Evolutionary conservation across 352 stramenopile species (phyloP).

Genomic region (Thalassiosira hispida): DNA sequence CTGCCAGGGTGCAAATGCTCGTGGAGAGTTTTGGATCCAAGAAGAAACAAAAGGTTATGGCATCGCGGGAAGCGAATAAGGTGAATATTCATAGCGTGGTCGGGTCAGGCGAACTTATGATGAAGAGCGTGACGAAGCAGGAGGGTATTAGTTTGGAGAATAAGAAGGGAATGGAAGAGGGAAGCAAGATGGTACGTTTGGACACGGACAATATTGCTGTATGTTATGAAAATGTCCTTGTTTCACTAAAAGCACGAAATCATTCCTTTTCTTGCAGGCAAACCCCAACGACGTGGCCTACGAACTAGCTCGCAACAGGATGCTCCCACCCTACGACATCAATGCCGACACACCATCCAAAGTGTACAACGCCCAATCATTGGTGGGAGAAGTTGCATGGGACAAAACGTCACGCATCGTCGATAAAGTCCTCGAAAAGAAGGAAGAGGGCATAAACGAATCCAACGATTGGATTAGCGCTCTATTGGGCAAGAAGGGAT

Average conservation of each 20-base stretch:
- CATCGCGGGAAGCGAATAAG: conserved; percentile 68
- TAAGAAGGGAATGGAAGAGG: conserved; percentile 57
- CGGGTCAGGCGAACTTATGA: conserved; percentile 63
- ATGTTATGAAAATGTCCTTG: neutral
- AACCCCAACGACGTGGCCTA: conserved; percentile 44
- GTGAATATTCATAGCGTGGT: conserved; percentile 77
- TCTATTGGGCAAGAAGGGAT: conserved; percentile 28
- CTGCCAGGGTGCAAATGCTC: conserved; percentile 49
- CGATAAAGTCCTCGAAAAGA: conserved; percentile 42
- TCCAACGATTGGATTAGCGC: conserved; percentile 20
- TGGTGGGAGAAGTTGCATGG: conserved; percentile 65
- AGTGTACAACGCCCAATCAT: conserved; percentile 67
- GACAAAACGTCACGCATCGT: conserved; percentile 57
- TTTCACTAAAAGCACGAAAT: neutral
- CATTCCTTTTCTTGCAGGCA: conserved; percentile 2
- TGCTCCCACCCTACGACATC: conserved; percentile 70
- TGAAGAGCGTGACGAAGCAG: conserved; percentile 33
- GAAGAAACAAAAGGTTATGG: conserved; percentile 80
- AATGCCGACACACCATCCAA: conserved; percentile 53
- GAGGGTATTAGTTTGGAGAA: conserved; percentile 66
- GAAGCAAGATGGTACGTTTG: conserved; percentile 19
- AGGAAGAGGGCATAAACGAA: conserved; percentile 7
- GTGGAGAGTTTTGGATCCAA: conserved; percentile 76
- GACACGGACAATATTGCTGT: neutral
- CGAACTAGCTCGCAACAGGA: conserved; percentile 49